Conservation (phyloP, 1,139 yeast species). For the Debaryomycetaceae sp. region DNA sequence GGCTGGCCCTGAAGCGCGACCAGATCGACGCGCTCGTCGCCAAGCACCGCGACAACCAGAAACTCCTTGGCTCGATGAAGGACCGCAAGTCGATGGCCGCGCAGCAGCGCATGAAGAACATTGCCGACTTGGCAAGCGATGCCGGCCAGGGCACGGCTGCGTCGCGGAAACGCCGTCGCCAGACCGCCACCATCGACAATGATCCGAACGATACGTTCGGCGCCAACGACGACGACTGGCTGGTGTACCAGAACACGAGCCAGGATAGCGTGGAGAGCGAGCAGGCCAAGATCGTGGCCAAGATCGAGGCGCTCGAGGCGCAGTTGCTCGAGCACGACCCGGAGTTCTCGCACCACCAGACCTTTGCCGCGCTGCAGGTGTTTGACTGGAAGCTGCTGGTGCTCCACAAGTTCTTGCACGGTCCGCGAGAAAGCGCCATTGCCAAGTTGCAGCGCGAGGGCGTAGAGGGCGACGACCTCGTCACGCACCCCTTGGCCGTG, state of each 20-base stretch:
- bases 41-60: slow-evolving; percentile 54
- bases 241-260: slow-evolving; percentile 75
- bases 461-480: slow-evolving; percentile 31
- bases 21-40: slow-evolving; percentile 48
- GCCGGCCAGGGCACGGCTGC: slow-evolving; percentile 34
- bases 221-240: slow-evolving; percentile 95
- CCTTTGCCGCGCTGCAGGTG: slow-evolving; percentile 58
- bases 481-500: slow-evolving; percentile 33
- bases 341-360: slow-evolving; percentile 73
- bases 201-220: slow-evolving; percentile 95
- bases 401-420: slow-evolving; percentile 77
- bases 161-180: slow-evolving; percentile 34
- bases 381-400: slow-evolving; percentile 79
- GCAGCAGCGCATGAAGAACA: slow-evolving; percentile 83
- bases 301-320: slow-evolving; percentile 55
- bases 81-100: slow-evolving; percentile 89
- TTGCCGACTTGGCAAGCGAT: slow-evolving; percentile 82
- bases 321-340: slow-evolving; percentile 76
- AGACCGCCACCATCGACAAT: slow-evolving; percentile 61
- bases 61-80: slow-evolving; percentile 65
- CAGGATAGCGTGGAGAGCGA: slow-evolving; percentile 63
- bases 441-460: slow-evolving; percentile 35
- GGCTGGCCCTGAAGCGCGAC: slow-evolving; percentile 65
- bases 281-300: slow-evolving; percentile 57
- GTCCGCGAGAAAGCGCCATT: slow-evolving; percentile 59